Evolutionary conservation across 495 filamentous ascomycete genomes (phyloP).

Genomic region (Cudoniella acicularis): DNA sequence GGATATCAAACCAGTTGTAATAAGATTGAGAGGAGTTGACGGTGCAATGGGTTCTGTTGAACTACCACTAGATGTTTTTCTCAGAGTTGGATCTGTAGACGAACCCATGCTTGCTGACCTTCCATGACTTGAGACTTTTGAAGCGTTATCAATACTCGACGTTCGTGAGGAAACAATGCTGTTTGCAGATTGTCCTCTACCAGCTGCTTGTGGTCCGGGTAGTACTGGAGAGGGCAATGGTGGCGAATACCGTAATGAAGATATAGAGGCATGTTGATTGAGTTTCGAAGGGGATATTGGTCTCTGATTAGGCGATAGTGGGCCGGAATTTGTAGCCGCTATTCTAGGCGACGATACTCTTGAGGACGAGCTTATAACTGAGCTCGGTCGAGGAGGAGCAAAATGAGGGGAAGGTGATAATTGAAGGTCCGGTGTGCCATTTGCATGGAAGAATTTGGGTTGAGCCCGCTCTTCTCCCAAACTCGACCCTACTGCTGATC

Average conservation of each 20-base stretch:
- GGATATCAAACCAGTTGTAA: slow-evolving; percentile 25
- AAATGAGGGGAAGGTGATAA: slow-evolving; percentile 25
- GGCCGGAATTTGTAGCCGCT: slow-evolving; percentile 20
- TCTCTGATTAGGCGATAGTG: slow-evolving; percentile 30
- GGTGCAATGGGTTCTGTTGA: slow-evolving; percentile 6
- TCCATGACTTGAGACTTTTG: slow-evolving; percentile 20
- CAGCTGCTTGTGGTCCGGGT: slow-evolving; percentile 12
- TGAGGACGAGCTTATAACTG: slow-evolving; percentile 38
- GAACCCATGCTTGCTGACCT: slow-evolving; percentile 21
- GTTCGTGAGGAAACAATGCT: slow-evolving; percentile 21
- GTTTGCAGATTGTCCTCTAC: slow-evolving; percentile 26
- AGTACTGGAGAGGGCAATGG: slow-evolving; percentile 22
- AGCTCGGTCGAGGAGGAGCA: slow-evolving; percentile 37
- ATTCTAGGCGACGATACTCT: slow-evolving; percentile 30
- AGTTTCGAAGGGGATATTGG: slow-evolving; percentile 42
- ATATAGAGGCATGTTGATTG: slow-evolving; percentile 25
- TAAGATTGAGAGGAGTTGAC: slow-evolving; percentile 26
- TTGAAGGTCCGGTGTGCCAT: slow-evolving; percentile 43
- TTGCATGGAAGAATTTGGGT: slow-evolving; percentile 76
- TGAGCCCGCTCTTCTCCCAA: slow-evolving; percentile 22
- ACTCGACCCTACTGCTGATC: slow-evolving; percentile 29
- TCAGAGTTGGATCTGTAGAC: slow-evolving; percentile 1
- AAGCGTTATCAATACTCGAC: slow-evolving; percentile 22
- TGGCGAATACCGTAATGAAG: slow-evolving; percentile 20
- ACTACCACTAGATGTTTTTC: slow-evolving; percentile 18